Evolutionary conservation across 1,284 basidiomycete species (phyloP), one percentile per base, ranked within the genome.

Genomic region (Pulchroboletus neoregius): DNA sequence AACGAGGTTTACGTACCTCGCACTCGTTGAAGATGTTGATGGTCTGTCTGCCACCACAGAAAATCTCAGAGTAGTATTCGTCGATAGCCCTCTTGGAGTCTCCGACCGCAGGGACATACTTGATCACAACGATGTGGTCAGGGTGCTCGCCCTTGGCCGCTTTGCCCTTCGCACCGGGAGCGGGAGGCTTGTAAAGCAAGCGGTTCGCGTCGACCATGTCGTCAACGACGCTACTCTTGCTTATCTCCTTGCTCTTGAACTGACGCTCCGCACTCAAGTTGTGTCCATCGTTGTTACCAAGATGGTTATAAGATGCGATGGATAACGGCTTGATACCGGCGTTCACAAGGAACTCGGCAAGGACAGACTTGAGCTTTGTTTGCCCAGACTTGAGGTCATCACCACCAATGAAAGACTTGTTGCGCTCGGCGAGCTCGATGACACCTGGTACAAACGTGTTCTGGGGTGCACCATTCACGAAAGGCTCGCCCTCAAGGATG

Each of bases 361-460:
- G 77, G 40, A 96, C 94, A 33, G 88, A 91, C 79, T 96, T 94
- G 71, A 94, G 86, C 72, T 94, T 94, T 54, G 90, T 94, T 75
- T 93, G 91, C 23, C 90, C 88, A 15, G 89, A 88, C 80, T 99
- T 99, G 72, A 99, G 86, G 67, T 99, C 95, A 66, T 98, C 95
- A 44, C 96, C 94, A 47, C 92, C 94, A 62, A 99, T 96, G 76
- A 98, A 98, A 8, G 92, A 87, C 66, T 86, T 78, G 62, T 89
- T 72, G 58, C 83, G 78, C 76, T 98, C 94, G 42, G 95, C 93
- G 53, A 99, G 89, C 65, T 87, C 79, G 63, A 99, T 89, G 59
- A 87, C 86, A 60, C 96, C 95, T 1, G 96, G 95, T 26, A 99
- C 94, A 65, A 98, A 98, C 6, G 95, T 98, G 82, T 99, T 99